phyloP scores from a whole-genome alignment of 345 rosid genomes.

The Eucalyptus globulus region DNA sequence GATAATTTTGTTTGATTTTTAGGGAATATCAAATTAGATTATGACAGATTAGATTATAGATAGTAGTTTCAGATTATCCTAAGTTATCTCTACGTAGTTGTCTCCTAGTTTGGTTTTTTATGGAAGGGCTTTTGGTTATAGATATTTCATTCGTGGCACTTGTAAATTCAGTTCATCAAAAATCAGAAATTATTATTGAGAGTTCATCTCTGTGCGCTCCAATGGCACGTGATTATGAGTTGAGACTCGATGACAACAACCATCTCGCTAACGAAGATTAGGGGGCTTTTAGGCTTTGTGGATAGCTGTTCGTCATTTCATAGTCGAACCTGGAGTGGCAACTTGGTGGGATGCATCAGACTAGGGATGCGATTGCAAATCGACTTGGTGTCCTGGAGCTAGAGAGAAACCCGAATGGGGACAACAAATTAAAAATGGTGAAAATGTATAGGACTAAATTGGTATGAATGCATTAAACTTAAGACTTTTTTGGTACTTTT shows the following conservation, averaged over 20 bases:
- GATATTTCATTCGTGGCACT: background rate
- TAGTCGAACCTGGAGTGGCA: background rate
- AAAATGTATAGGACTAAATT: rapidly evolving
- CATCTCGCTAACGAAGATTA: background rate
- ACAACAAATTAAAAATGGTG: background rate
- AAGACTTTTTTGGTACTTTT: too few species aligned
- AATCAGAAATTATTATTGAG: background rate
- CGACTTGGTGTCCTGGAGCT: background rate
- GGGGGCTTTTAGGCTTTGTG: background rate
- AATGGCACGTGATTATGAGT: background rate
- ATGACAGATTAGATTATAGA: background rate
- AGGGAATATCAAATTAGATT: too few species aligned
- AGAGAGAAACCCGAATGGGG: background rate
- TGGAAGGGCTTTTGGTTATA: background rate
- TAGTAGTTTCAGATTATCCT: background rate
- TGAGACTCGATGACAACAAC: background rate
- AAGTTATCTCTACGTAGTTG: background rate
- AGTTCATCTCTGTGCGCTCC: background rate
- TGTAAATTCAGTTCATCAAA: background rate
- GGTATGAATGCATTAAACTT: rapidly evolving
- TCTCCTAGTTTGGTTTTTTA: background rate
- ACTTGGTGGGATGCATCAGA: background rate
- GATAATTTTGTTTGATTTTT: rapidly evolving
- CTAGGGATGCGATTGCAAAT: background rate
- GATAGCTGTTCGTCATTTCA: background rate